Evolutionary conservation across 805 yeast genomes (phyloP).

Genomic region (Starmera amethionina): DNA sequence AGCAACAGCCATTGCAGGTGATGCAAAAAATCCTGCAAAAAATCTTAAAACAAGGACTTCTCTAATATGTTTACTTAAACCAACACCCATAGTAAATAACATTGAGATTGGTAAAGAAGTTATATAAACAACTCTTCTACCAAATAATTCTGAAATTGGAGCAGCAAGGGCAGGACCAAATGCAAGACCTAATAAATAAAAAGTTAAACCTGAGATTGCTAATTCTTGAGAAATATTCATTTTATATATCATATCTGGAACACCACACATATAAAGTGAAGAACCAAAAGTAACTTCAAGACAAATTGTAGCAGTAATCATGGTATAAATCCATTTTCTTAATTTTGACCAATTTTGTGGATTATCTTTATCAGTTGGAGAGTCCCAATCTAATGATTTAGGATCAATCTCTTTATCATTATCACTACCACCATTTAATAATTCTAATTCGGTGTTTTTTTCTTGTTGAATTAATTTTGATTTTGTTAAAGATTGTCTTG

Average conservation of each 20-base stretch:
- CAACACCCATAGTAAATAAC: conserved; percentile 69
- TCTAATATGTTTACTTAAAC: conserved; percentile 50
- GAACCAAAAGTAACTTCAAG: conserved; percentile 69
- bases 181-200: conserved; percentile 63
- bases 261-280: conserved; percentile 58
- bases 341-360: conserved; percentile 60
- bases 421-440: conserved; percentile 5
- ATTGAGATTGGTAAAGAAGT: conserved; percentile 54
- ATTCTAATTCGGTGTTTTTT: not conserved
- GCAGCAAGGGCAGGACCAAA: conserved; percentile 64
- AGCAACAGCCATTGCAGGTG: conserved; percentile 77
- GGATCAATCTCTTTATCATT: conserved; percentile 27
- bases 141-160: conserved; percentile 61
- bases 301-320: conserved; percentile 56
- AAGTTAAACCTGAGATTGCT: conserved; percentile 57
- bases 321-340: conserved; percentile 58
- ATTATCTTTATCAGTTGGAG: conserved; percentile 48
- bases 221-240: conserved; percentile 52
- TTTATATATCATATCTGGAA: conserved; percentile 37
- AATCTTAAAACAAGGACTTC: conserved; percentile 60
- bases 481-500: conserved; percentile 14
- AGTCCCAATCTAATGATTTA: conserved; percentile 45
- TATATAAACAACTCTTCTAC: conserved; percentile 54
- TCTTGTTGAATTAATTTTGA: conserved; percentile 3
- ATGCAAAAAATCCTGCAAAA: conserved; percentile 65